These are phyloP conservation scores for Aschersonia sp. DNA, from an alignment of 2,329 filamentous ascomycete genomes.

Conservation along the genomic window DNA sequence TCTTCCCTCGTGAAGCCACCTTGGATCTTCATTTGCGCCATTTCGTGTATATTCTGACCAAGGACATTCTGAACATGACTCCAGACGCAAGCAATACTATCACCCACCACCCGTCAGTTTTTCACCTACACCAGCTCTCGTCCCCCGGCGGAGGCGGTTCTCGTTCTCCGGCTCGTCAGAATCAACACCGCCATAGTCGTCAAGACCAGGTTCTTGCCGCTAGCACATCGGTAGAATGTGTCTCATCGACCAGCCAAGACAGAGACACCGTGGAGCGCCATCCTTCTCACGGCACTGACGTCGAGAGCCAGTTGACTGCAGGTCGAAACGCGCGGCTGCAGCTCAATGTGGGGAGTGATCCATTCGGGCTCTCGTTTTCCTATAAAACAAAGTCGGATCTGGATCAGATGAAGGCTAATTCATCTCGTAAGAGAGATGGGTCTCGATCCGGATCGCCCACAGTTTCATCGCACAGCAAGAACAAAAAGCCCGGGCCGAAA, in stretches of 20 bases:
- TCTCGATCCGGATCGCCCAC: constrained; percentile 3
- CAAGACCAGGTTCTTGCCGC: constrained; percentile 16
- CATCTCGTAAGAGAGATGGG: constrained; percentile 56
- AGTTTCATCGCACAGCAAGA: not conserved
- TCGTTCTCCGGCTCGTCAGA: constrained; percentile 10
- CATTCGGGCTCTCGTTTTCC: constrained; percentile 61
- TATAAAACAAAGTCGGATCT: constrained; percentile 71
- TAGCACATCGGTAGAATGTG: constrained; percentile 31
- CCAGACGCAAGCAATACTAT: constrained; percentile 25
- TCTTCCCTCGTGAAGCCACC: too few relatives aligned
- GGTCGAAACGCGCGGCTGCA: constrained; percentile 27
- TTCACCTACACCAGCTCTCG: constrained; percentile 22
- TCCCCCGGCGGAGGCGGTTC: constrained; percentile 12
- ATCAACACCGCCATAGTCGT: constrained; percentile 2
- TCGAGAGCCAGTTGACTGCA: constrained; percentile 31
- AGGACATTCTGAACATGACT: constrained; percentile 17
- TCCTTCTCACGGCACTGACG: constrained; percentile 23
- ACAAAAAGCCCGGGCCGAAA: constrained; percentile 9
- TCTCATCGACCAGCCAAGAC: constrained; percentile 15
- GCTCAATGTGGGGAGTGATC: constrained; percentile 55
- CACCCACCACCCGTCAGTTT: constrained; percentile 29
- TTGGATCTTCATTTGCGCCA: too few relatives aligned
- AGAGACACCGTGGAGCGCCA: constrained; percentile 28
- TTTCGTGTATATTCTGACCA: too few relatives aligned
- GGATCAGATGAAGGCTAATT: constrained; percentile 64